phyloP scores from a whole-genome alignment of 495 filamentous ascomycete species.

The Darksidea phi region DNA sequence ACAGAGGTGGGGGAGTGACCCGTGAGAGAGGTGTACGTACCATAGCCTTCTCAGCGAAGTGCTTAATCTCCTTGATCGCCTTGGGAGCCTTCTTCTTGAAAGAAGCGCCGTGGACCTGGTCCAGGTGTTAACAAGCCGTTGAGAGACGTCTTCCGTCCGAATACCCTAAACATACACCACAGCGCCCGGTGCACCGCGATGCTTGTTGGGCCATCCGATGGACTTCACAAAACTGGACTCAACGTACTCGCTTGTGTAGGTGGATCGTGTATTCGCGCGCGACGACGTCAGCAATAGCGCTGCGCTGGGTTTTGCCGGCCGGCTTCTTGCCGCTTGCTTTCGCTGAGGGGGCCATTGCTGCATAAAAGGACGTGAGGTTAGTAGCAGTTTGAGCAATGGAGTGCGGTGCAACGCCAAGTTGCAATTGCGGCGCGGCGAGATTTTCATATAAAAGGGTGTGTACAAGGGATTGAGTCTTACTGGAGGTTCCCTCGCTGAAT shows the following conservation, averaged over 20 bases:
- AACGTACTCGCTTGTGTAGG: conserved; percentile 97
- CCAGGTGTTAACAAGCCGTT: conserved; percentile 31
- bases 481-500: conserved; percentile 9
- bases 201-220: conserved; percentile 50
- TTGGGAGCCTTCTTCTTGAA: conserved; percentile 99
- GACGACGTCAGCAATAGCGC: conserved; percentile 96
- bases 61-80: conserved; percentile 98
- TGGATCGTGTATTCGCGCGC: conserved; percentile 99
- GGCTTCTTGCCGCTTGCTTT: conserved; percentile 37
- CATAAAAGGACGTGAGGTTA: conserved; percentile 6
- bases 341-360: conserved; percentile 20
- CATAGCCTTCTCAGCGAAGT: conserved; percentile 90
- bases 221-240: conserved; percentile 70
- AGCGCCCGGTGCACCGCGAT: neutral
- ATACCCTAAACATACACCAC: neutral
- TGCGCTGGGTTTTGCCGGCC: conserved; percentile 74
- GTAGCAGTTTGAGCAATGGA: neutral
- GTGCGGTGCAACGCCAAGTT: neutral
- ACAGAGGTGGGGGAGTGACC: too few relatives aligned
- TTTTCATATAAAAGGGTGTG: neutral
- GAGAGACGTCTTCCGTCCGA: conserved; percentile 45
- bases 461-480: conserved; percentile 7
- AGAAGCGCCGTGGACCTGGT: conserved; percentile 85
- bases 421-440: too few relatives aligned
- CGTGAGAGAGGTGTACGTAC: conserved; percentile 58